phyloP scores from a whole-genome alignment of 805 yeast genomes.

The Saccharomycopsis schoenii region DNA sequence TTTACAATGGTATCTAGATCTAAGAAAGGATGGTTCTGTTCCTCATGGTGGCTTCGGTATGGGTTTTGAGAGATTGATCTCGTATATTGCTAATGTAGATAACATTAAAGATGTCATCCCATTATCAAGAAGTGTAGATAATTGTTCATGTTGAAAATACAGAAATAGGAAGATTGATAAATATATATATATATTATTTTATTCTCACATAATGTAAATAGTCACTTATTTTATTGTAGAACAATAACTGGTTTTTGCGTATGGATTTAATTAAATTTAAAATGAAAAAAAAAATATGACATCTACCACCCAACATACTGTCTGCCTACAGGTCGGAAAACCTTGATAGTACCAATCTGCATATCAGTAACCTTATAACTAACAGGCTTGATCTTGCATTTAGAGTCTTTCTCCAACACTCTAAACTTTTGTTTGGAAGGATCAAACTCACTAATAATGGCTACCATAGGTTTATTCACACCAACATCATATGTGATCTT shows the following conservation, averaged over 20 bases:
- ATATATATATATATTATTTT: background rate
- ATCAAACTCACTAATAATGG: conserved; percentile 68
- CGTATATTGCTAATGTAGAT: conserved; percentile 61
- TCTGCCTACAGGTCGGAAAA: conserved; percentile 71
- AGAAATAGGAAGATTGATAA: background rate
- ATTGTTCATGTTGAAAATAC: conserved; percentile 33
- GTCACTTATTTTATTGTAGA: background rate
- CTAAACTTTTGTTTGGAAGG: conserved; percentile 57
- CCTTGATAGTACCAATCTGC: conserved; percentile 68
- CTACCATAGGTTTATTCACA: conserved; percentile 41
- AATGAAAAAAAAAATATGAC: background rate
- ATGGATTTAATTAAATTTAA: background rate
- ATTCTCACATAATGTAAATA: background rate
- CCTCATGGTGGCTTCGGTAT: conserved; percentile 98
- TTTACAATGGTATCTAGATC: conserved; percentile 71
- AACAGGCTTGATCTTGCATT: conserved; percentile 40
- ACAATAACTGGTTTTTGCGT: no score
- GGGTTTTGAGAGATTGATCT: conserved; percentile 81
- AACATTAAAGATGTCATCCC: conserved; percentile 83
- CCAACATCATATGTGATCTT: conserved; percentile 56
- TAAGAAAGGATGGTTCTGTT: conserved; percentile 66
- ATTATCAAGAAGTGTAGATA: conserved; percentile 65
- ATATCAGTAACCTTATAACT: conserved; percentile 63
- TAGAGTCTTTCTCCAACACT: conserved; percentile 47
- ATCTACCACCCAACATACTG: conserved; percentile 62